Percentiles rank a stretch among this genome's conserved stretches.
Conservation (phyloP, 148 eudicot genomes). For the Nyssa sinensis region DNA sequence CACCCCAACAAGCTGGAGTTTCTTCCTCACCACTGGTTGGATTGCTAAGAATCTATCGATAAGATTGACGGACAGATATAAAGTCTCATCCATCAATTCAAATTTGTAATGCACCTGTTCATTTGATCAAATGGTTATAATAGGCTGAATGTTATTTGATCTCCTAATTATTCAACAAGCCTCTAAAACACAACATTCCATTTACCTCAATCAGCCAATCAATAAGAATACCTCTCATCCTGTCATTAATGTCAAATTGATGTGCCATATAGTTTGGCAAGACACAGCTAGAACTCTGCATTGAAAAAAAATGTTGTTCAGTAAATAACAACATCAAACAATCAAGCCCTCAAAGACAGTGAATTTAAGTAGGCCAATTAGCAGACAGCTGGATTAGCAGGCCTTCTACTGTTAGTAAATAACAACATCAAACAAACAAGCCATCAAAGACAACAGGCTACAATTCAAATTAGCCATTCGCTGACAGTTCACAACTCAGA, state of each 20-base stretch:
- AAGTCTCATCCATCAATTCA: conserved; percentile 87
- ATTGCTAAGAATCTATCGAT: conserved; percentile 74
- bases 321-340: too few species aligned
- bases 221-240: conserved; percentile 81
- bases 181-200: neutral
- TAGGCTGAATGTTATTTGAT: neutral
- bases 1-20: conserved; percentile 81
- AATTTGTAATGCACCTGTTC: conserved; percentile 85
- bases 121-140: neutral
- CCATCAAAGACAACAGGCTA: too few species aligned
- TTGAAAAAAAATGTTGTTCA: neutral
- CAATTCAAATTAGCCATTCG: too few species aligned
- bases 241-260: conserved; percentile 72
- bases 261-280: conserved; percentile 58
- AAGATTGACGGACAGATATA: conserved; percentile 73
- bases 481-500: too few species aligned
- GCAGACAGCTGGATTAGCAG: too few species aligned
- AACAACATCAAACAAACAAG: too few species aligned
- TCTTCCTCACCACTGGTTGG: conserved; percentile 61
- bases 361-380: too few species aligned
- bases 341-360: too few species aligned
- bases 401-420: too few species aligned
- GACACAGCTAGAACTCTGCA: conserved; percentile 56
- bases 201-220: conserved; percentile 95
- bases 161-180: neutral